Conservation (phyloP, 345 rosid genomes). For the Brassica incana region DNA sequence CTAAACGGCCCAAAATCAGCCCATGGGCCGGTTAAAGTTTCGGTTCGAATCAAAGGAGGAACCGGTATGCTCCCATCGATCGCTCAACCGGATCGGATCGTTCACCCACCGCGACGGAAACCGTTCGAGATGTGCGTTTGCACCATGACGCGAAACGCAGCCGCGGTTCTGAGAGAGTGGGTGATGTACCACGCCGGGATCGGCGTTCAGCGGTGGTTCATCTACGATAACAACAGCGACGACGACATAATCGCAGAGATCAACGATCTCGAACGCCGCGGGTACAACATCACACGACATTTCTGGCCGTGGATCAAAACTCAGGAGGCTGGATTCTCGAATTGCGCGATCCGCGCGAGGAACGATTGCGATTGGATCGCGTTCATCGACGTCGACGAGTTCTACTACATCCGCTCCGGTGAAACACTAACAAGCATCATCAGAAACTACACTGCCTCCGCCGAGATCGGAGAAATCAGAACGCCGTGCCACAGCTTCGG, state of each 20-base stretch:
- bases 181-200: conserved; percentile 73
- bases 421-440: conserved; percentile 38
- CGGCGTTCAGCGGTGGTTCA: conserved; percentile 73
- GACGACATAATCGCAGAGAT: conserved; percentile 52
- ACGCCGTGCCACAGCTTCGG: conserved; percentile 70
- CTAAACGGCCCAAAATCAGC: conserved; percentile 38
- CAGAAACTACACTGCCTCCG: conserved; percentile 34
- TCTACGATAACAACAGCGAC: conserved; percentile 87
- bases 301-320: conserved; percentile 93
- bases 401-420: conserved; percentile 54
- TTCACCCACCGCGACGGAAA: conserved; percentile 26
- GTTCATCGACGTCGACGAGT: conserved; percentile 84
- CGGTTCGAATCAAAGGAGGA: conserved; percentile 75
- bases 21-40: conserved; percentile 51
- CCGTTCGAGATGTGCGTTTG: conserved; percentile 67
- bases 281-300: conserved; percentile 55
- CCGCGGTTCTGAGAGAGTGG: conserved; percentile 69
- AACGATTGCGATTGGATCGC: conserved; percentile 74
- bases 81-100: conserved; percentile 47
- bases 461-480: conserved; percentile 54
- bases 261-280: conserved; percentile 31
- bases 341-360: conserved; percentile 72
- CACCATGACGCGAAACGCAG: conserved; percentile 81
- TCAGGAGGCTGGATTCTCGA: conserved; percentile 86
- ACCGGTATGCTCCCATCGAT: conserved; percentile 50